Base-by-base conservation (phyloP, 148 eudicot genomes). In the Fallopia convolvulus region DNA sequence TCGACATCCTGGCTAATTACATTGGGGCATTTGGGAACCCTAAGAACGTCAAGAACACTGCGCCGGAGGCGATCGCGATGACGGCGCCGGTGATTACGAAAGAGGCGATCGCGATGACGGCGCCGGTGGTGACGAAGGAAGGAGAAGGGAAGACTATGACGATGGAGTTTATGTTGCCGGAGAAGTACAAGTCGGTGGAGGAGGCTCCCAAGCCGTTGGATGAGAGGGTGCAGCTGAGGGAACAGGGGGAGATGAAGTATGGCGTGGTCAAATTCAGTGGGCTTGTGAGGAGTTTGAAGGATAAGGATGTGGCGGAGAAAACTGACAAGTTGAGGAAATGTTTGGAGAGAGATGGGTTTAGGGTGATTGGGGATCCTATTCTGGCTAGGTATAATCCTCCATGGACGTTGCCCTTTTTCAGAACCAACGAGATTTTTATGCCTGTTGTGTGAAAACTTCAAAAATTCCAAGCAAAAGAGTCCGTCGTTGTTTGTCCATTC, bases 331-430 rank as follows among this genome's bases (percentile, higher is more conserved):
- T 94, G 83, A 92, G 74, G 88, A 33, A 23, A 46, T 20, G 81
- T 13, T 82, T 91, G 90, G 90, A 87, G 83, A 87, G 83, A 48
- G 98, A 92, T 83, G 94, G 94, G 77, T 80, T 26, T 72, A 85
- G 75, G 83, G 83, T 87, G 44, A 78, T 77, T 55, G 97, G 92
- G 20, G 89, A 83, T 13, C 79, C 72, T 74, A 61, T 90, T 72
- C 75, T 92, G 82, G 98, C 87, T 0, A 86, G 97, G 87, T 94
- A 85, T 80, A 91, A 94, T 80, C 97, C 97, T 11, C 97, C 98
- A 2, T 94, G 97, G 97, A 90, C 98, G 8, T 58, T 94, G 83
- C 94, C 94, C 18, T 74, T 81, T 21, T 84, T 88, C 9, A 83
- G 89, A 85, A 94, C 97, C 40, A 94, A 94, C 68, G 93, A 94